Base-by-base conservation (phyloP, 2,329 filamentous ascomycete genomes). In the Verticillium nubilum region DNA sequence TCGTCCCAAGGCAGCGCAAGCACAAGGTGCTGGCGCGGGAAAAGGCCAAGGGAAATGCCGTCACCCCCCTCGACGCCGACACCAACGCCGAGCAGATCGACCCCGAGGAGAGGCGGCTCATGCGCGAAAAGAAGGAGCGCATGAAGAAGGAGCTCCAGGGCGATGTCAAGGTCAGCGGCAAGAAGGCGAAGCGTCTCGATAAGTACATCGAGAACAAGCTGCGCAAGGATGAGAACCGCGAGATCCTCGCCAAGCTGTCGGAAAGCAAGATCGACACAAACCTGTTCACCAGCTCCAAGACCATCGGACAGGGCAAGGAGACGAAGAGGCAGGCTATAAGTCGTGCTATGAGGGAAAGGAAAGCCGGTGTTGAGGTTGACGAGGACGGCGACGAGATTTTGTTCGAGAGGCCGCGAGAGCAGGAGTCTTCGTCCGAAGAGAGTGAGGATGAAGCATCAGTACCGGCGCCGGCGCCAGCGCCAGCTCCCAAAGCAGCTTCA, bases 191-290 rank as follows among this genome's bases (percentile, higher is more conserved):
- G 74, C 80, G 86, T 1, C 70, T 88, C 42, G 86, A 88, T 63
- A 88, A 88, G 68, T 88, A 88, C 69, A 86, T 88, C 64, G 93
- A 98, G 68, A 95, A 84, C 60, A 99, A 99, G 80, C 79, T 99
- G 53, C 90, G 88, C 73, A 97, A 96, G 73, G 95, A 99, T 70
- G 94, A 98, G 73, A 96, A 91, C 68, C 81, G 91, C 28, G 89
- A 87, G 59, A 78, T 99, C 29, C 81, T 98, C 67, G 90, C 90
- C 70, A 93, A 95, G 71, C 81, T 99, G 27, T 90, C 91, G 19
- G 81, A 86, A 62, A 82, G 86, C 58, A 92, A 89, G 69, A 84
- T 95, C 65, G 93, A 98, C 70, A 96, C 91, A 1, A 91, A 84
- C 62, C 77, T 92, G 23, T 88, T 96, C 62, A 82, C 86, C 60